These are phyloP conservation scores for Lachancea fermentati DNA, from an alignment of 805 yeast species.

Conservation along the genomic window DNA sequence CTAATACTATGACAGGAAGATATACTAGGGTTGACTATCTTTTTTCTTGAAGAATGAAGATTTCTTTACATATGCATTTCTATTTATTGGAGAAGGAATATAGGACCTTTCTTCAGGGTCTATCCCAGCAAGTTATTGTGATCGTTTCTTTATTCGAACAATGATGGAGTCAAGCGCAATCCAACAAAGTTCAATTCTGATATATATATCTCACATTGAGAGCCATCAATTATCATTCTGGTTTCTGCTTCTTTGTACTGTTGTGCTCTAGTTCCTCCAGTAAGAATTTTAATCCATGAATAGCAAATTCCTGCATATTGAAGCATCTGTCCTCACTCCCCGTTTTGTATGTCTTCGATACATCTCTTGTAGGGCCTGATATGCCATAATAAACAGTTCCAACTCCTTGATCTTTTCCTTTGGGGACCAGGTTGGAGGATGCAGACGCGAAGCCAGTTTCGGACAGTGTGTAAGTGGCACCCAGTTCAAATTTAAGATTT, in stretches of 20 bases:
- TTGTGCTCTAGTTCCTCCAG: constrained; percentile 40
- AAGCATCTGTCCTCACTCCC: constrained; percentile 46
- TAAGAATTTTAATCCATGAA: constrained; percentile 55
- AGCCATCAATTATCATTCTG: no score
- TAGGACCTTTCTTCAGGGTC: background rate
- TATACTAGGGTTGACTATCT: no score
- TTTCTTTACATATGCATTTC: background rate
- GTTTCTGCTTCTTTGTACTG: background rate
- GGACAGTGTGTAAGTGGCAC: constrained; percentile 73
- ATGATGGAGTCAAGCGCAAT: background rate
- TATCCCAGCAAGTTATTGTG: background rate
- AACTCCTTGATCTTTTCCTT: constrained; percentile 35
- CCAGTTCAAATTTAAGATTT: constrained; percentile 71
- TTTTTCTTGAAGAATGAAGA: no score
- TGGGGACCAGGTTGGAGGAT: constrained; percentile 43
- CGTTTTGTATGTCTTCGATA: constrained; percentile 42
- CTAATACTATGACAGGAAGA: no score
- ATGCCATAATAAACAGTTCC: constrained; percentile 73
- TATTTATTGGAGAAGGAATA: background rate
- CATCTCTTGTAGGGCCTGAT: constrained; percentile 57
- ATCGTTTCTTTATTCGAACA: background rate
- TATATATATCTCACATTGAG: no score
- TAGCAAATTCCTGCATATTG: constrained; percentile 77
- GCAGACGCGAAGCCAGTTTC: constrained; percentile 80
- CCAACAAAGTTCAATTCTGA: no score